Conservation (phyloP, 768 basidiomycete genomes). For the Boletus pseudo-olivaceus region DNA sequence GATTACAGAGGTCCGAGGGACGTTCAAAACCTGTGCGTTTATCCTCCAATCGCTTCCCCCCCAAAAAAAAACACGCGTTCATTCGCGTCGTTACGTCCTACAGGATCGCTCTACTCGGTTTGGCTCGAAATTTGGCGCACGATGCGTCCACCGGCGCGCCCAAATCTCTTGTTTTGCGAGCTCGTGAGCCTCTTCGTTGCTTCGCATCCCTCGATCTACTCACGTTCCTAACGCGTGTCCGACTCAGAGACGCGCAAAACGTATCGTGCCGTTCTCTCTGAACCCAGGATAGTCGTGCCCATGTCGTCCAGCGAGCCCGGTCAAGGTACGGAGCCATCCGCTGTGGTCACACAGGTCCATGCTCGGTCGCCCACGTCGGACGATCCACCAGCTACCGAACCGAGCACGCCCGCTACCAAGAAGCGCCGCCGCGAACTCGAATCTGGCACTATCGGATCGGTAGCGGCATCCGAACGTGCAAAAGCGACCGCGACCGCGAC, state of each 20-base stretch:
- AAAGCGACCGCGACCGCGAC: background rate
- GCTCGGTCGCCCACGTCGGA: background rate
- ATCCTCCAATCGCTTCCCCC: background rate
- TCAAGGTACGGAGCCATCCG: background rate
- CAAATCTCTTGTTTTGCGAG: constrained; percentile 66
- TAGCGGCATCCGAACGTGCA: background rate
- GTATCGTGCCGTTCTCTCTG: constrained; percentile 75
- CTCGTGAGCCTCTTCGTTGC: constrained; percentile 49
- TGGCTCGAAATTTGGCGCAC: constrained; percentile 67
- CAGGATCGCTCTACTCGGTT: constrained; percentile 64
- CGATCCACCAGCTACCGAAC: background rate
- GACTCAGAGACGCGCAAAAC: constrained; percentile 72
- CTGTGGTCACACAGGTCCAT: background rate
- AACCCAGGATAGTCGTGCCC: constrained; percentile 65
- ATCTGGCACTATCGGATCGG: background rate
- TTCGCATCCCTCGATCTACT: background rate
- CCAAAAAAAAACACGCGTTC: too few species aligned
- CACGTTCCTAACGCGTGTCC: background rate
- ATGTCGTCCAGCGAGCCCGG: background rate
- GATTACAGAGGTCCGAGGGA: constrained; percentile 73
- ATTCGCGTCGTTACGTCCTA: background rate
- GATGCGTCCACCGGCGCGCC: constrained; percentile 56
- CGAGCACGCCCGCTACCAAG: background rate
- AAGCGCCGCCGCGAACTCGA: constrained; percentile 25
- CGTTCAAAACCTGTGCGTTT: constrained; percentile 67